Evolutionary conservation across 2,329 filamentous ascomycete genomes (phyloP).

Genomic region (Alternaria burnsii): DNA sequence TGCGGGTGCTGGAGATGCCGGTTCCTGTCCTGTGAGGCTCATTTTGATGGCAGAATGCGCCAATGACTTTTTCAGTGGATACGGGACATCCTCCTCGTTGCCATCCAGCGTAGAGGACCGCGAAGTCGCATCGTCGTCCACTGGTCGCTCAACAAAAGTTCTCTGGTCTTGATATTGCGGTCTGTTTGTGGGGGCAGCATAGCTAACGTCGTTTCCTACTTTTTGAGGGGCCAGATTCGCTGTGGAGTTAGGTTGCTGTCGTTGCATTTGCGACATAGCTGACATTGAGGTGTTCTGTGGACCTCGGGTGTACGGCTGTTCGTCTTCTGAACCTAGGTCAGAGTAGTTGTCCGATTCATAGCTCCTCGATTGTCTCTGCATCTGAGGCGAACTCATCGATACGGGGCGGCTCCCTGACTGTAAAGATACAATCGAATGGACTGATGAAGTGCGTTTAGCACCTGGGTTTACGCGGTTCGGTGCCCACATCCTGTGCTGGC

Average conservation of each 20-base stretch:
- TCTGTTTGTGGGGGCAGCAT: conserved; percentile 19
- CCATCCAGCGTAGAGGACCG: conserved; percentile 45
- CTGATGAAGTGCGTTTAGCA: conserved; percentile 39
- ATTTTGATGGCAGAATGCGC: conserved; percentile 24
- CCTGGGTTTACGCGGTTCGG: conserved; percentile 37
- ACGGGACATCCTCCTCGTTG: conserved; percentile 42
- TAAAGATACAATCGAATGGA: conserved; percentile 44
- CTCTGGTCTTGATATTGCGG: conserved; percentile 22
- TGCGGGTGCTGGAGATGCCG: conserved; percentile 26
- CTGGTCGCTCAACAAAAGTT: conserved; percentile 18
- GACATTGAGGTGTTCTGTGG: conserved; percentile 32
- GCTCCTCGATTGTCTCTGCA: conserved; percentile 29
- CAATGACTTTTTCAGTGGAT: conserved; percentile 42
- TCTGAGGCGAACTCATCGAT: conserved; percentile 29
- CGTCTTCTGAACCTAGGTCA: conserved; percentile 41
- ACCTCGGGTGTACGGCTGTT: conserved; percentile 21
- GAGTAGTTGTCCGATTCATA: conserved; percentile 48
- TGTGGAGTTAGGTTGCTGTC: conserved; percentile 26
- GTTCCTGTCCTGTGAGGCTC: conserved; percentile 24
- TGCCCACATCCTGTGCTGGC: conserved; percentile 43
- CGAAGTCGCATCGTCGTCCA: conserved; percentile 46
- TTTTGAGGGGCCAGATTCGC: conserved; percentile 38
- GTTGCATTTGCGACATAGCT: conserved; percentile 39
- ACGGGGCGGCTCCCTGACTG: conserved; percentile 24
- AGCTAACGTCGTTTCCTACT: conserved; percentile 27